A percentile compares a stretch with the other conserved stretches of the same genome.
phyloP scores from a whole-genome alignment of 148 eudicot species.

The Vaccinium vitisidaea region DNA sequence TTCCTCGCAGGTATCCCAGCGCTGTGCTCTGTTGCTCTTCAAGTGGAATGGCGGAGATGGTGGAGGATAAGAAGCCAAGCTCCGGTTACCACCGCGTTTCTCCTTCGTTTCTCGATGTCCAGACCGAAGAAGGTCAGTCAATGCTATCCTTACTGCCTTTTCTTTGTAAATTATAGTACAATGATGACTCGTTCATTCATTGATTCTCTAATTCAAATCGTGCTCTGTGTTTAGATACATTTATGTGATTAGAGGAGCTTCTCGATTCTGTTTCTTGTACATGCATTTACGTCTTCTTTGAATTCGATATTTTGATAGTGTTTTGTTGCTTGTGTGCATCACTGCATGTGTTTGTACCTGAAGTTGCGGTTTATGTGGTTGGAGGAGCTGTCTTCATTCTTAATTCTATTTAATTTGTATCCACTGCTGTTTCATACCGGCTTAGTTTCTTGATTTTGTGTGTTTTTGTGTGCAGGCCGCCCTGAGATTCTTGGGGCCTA shows the following conservation, averaged over 20 bases:
- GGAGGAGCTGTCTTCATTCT: not conserved
- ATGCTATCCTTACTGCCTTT: no score
- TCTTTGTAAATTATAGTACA: no score
- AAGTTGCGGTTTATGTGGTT: not conserved
- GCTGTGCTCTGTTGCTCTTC: constrained; percentile 18
- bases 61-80: constrained; percentile 14
- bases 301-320: not conserved
- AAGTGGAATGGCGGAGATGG: constrained; percentile 14
- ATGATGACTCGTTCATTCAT: not conserved
- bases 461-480: not conserved
- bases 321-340: not conserved
- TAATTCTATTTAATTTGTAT: constrained; percentile 4
- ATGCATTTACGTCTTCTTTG: not conserved
- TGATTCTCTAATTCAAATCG: not conserved
- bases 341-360: no score
- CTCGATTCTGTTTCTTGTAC: not conserved
- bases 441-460: not conserved
- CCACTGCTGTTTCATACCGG: not conserved
- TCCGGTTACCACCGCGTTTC: constrained; percentile 8
- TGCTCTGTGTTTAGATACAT: not conserved
- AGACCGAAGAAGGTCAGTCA: constrained; percentile 32
- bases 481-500: no score
- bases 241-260: not conserved
- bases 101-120: constrained; percentile 34
- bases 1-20: constrained; percentile 13